Evolutionary conservation across 371 early-diverging fungal species (phyloP).

Genomic region (Coemansia sp.): DNA sequence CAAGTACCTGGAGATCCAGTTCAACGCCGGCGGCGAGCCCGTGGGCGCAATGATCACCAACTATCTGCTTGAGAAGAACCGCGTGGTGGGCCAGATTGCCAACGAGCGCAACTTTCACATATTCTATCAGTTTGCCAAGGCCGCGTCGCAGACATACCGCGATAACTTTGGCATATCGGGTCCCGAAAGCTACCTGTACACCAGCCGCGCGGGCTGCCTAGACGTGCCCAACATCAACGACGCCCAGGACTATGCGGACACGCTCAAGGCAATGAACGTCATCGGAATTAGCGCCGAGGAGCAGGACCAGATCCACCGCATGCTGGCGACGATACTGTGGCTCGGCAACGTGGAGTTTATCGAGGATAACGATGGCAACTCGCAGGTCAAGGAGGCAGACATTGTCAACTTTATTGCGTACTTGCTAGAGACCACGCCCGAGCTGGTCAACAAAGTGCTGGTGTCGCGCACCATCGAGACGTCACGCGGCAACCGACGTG

Average conservation of each 20-base stretch:
- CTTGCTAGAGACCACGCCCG: constrained; percentile 69
- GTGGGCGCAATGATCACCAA: constrained; percentile 97
- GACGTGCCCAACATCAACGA: constrained; percentile 83
- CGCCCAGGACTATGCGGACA: constrained; percentile 68
- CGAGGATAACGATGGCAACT: constrained; percentile 64
- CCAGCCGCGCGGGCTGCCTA: constrained; percentile 71
- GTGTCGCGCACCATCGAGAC: constrained; percentile 76
- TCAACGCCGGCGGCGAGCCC: constrained; percentile 88
- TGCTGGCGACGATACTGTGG: constrained; percentile 82
- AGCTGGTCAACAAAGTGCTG: constrained; percentile 63
- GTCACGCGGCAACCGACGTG: constrained; percentile 77
- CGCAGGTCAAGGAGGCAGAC: constrained; percentile 65
- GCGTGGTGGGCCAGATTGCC: constrained; percentile 93
- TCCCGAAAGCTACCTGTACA: constrained; percentile 80
- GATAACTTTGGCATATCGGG: constrained; percentile 77
- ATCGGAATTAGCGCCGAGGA: constrained; percentile 73
- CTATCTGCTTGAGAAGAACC: constrained; percentile 96
- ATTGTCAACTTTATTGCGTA: constrained; percentile 76
- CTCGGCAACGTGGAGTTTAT: constrained; percentile 76
- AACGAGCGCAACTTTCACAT: constrained; percentile 99
- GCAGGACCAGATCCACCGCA: constrained; percentile 76
- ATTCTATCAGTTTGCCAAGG: constrained; percentile 88
- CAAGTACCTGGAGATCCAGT: constrained; percentile 98
- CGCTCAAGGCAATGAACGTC: constrained; percentile 76
- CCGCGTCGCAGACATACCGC: constrained; percentile 71